Conservation (phyloP, 1,284 basidiomycete genomes). For the Pyrrhoderma lamaoense region DNA sequence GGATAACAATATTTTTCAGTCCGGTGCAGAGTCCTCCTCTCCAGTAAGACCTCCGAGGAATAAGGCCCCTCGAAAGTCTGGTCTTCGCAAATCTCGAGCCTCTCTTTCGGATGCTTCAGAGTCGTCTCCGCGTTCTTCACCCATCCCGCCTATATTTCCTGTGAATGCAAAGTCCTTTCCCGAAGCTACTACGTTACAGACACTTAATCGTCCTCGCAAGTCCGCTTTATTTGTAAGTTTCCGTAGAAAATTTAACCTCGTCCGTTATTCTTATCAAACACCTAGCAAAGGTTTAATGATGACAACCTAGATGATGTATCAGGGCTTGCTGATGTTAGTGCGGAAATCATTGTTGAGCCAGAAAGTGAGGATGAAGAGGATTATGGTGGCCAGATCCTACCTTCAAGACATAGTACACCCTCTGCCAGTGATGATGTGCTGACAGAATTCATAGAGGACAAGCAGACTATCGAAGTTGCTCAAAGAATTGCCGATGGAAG, state of each 20-base stretch:
- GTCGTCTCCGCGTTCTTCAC: slow-evolving; percentile 28
- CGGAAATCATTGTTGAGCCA: slow-evolving; percentile 21
- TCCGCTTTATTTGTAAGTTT: neutral
- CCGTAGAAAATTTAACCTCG: neutral
- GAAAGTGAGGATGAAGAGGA: slow-evolving; percentile 19
- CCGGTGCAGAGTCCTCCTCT: slow-evolving; percentile 72
- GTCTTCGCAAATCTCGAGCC: slow-evolving; percentile 45
- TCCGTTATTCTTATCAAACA: neutral
- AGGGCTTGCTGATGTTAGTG: slow-evolving; percentile 21
- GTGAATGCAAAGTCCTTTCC: slow-evolving; percentile 53
- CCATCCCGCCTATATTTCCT: slow-evolving; percentile 23
- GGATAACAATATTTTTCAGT: slow-evolving; percentile 80
- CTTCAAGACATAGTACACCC: too few relatives aligned
- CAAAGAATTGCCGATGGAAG: slow-evolving; percentile 32
- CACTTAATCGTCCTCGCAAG: neutral
- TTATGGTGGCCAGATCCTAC: slow-evolving; percentile 12
- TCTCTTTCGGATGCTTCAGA: slow-evolving; percentile 69
- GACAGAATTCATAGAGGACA: slow-evolving; percentile 12
- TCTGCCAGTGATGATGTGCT: too few relatives aligned
- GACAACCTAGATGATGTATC: slow-evolving; percentile 19
- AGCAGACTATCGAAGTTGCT: slow-evolving; percentile 28
- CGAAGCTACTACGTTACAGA: slow-evolving; percentile 35
- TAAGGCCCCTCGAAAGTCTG: slow-evolving; percentile 41
- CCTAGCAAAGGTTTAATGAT: slow-evolving; percentile 20
- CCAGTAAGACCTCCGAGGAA: slow-evolving; percentile 53